A percentile compares a stretch with the other conserved stretches of the same genome.
Evolutionary conservation across 1,284 basidiomycete species (phyloP).

Genomic region (Pholiota adiposa): DNA sequence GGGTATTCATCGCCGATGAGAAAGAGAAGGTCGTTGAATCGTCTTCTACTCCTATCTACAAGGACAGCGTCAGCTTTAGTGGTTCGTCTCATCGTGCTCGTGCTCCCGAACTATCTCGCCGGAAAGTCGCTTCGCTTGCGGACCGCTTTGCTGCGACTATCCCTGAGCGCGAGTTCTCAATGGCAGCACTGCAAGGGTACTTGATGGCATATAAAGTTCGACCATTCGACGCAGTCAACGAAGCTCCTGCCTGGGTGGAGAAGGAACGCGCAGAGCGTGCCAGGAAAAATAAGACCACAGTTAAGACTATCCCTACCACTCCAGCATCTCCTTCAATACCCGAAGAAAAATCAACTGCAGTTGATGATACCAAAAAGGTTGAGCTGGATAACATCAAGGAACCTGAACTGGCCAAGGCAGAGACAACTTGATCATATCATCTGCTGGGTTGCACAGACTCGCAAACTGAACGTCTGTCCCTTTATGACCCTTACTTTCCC

Average conservation of each 20-base stretch:
- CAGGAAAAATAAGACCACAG: conserved; percentile 14
- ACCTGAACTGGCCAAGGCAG: background rate
- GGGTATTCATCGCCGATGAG: conserved; percentile 32
- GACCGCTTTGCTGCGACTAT: conserved; percentile 58
- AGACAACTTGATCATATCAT: background rate
- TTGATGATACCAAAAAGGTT: background rate
- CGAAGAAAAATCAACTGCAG: background rate
- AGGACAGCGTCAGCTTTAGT: conserved; percentile 19
- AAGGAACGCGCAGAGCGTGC: conserved; percentile 30
- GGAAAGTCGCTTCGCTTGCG: conserved; percentile 47
- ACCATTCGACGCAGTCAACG: conserved; percentile 59
- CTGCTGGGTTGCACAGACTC: background rate
- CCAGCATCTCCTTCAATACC: background rate
- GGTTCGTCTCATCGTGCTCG: conserved; percentile 32
- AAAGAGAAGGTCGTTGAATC: conserved; percentile 8
- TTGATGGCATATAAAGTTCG: conserved; percentile 71
- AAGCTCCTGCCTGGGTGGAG: conserved; percentile 51
- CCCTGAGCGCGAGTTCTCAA: conserved; percentile 69
- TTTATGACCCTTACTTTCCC: background rate
- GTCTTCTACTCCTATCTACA: conserved; percentile 5
- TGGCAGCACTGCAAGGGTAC: conserved; percentile 78
- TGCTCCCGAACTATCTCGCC: conserved; percentile 28
- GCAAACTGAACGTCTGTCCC: too few species aligned
- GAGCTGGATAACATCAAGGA: background rate
- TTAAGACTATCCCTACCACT: background rate